Percentiles rank a stretch among this genome's conserved stretches.
Conservation (phyloP, 352 stramenopile genomes). For the Aphanomyces cochlioides region DNA sequence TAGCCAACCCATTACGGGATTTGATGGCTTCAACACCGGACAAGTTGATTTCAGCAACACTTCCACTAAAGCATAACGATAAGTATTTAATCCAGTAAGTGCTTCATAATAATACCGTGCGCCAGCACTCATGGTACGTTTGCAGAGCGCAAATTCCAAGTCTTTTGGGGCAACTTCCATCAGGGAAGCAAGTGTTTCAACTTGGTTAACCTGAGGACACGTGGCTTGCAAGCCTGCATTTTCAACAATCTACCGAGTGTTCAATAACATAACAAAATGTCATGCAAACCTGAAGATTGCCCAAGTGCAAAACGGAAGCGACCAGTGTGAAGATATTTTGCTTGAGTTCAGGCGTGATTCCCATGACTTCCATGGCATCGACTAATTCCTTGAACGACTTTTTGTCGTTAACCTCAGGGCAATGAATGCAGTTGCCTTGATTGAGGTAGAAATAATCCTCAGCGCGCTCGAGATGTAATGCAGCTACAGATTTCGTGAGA, state of each 20-base stretch:
- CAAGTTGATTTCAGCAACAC: slow-evolving; percentile 80
- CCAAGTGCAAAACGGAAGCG: slow-evolving; percentile 95
- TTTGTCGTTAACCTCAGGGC: slow-evolving; percentile 93
- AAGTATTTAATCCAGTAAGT: background rate
- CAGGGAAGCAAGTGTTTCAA: slow-evolving; percentile 71
- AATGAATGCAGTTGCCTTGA: slow-evolving; percentile 90
- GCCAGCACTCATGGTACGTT: slow-evolving; percentile 83
- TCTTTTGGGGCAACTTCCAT: slow-evolving; percentile 81
- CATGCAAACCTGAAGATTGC: slow-evolving; percentile 88
- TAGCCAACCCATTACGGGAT: slow-evolving; percentile 92
- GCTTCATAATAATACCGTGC: slow-evolving; percentile 38
- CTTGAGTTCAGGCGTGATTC: slow-evolving; percentile 85
- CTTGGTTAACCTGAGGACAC: slow-evolving; percentile 57
- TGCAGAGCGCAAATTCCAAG: slow-evolving; percentile 87
- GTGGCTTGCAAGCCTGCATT: slow-evolving; percentile 82
- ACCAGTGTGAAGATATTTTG: slow-evolving; percentile 95
- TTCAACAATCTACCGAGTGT: slow-evolving; percentile 81
- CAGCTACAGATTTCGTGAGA: slow-evolving; percentile 9
- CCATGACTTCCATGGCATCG: slow-evolving; percentile 90
- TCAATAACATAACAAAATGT: slow-evolving; percentile 34
- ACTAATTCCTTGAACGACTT: slow-evolving; percentile 91
- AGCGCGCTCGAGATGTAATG: slow-evolving; percentile 79
- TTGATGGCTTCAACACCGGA: slow-evolving; percentile 78
- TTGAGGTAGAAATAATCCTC: slow-evolving; percentile 92
- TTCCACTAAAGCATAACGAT: slow-evolving; percentile 36